Evolutionary conservation across 1,139 yeast species (phyloP).

Genomic region (Eremothecium gossypii): DNA sequence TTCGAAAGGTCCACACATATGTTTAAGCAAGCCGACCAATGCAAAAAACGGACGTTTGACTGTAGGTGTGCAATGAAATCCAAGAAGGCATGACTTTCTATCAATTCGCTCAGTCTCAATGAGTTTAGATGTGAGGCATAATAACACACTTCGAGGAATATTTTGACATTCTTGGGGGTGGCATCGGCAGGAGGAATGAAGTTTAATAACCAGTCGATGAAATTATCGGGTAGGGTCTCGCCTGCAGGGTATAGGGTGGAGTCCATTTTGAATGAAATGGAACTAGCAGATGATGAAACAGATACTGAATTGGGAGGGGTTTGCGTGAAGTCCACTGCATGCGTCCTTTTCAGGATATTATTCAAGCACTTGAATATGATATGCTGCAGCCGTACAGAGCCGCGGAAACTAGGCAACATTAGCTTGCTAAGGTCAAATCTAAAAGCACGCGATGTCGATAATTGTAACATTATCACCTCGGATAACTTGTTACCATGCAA

Average conservation of each 20-base stretch:
- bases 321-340: conserved; percentile 1
- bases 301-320: conserved; percentile 11
- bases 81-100: conserved; percentile 8
- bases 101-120: conserved; percentile 6
- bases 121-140: conserved; percentile 9
- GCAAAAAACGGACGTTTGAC: conserved; percentile 1
- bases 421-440: conserved; percentile 1
- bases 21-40: conserved; percentile 7
- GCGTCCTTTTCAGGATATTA: conserved; percentile 9
- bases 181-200: conserved; percentile 7
- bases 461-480: conserved; percentile 20
- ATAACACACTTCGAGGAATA: conserved; percentile 11
- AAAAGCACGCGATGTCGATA: conserved; percentile 11
- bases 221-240: conserved; percentile 11
- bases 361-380: conserved; percentile 21
- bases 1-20: conserved; percentile 9
- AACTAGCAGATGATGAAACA: conserved; percentile 8
- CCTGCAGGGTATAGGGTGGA: conserved; percentile 6
- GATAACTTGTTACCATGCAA: conserved; percentile 13
- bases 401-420: conserved; percentile 4
- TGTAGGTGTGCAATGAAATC: conserved; percentile 6
- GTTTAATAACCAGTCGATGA: conserved; percentile 20
- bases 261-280: background rate
- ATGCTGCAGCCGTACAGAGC: conserved; percentile 8
- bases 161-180: conserved; percentile 6